Conservation (phyloP, 179 eudicot genomes). For the Spinacia oleracea region DNA sequence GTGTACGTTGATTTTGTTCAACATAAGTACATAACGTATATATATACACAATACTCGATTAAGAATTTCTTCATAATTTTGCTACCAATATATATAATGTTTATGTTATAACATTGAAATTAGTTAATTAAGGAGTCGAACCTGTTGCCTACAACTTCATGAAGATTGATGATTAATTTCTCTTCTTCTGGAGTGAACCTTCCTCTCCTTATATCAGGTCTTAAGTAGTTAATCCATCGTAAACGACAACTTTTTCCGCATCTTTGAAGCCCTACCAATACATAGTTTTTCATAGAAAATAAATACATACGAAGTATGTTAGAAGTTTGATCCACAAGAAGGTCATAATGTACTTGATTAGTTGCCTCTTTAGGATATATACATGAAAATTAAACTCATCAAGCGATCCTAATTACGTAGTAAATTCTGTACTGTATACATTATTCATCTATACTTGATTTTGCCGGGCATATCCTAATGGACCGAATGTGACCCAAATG, state of each 20-base stretch:
- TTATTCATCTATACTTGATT: too few species aligned
- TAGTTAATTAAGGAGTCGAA: constrained; percentile 15
- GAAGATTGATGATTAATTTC: constrained; percentile 84
- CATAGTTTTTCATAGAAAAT: background rate
- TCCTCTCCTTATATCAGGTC: constrained; percentile 89
- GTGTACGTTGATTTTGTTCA: too few species aligned
- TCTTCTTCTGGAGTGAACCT: constrained; percentile 81
- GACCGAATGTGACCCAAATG: background rate
- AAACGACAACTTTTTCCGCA: constrained; percentile 91
- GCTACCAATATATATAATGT: background rate
- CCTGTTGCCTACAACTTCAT: constrained; percentile 95
- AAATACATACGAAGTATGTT: background rate
- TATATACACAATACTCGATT: too few species aligned
- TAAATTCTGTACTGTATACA: background rate
- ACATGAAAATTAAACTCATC: background rate
- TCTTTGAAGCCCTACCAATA: constrained; percentile 74
- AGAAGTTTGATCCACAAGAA: background rate
- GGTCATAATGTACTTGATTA: background rate
- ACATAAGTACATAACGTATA: too few species aligned
- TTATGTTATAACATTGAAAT: background rate
- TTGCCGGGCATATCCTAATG: background rate
- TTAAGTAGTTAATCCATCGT: constrained; percentile 88
- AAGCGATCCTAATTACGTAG: background rate
- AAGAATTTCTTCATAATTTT: background rate
- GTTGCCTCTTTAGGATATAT: background rate